phyloP scores from a whole-genome alignment of 495 filamentous ascomycete genomes.

The Neurospora terricola region DNA sequence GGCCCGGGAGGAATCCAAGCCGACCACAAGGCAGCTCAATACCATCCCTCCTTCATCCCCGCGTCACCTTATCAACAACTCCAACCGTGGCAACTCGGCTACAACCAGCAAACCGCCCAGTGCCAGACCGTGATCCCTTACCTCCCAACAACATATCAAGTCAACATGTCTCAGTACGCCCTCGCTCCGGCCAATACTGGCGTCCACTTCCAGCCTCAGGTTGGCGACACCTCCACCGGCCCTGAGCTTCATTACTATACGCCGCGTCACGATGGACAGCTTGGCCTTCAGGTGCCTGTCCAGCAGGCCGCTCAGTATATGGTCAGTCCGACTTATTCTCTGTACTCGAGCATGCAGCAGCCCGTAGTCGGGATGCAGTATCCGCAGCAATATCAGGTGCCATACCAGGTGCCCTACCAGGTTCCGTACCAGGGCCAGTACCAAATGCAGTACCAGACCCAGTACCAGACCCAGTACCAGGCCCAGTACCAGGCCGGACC shows the following conservation, averaged over 20 bases:
- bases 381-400: not conserved
- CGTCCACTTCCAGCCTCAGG: conserved; percentile 37
- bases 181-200: conserved; percentile 8
- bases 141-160: not conserved
- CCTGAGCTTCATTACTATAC: conserved; percentile 34
- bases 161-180: not conserved
- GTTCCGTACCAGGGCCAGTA: not conserved
- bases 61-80: not conserved
- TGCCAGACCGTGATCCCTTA: conserved; percentile 4
- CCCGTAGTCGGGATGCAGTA: not conserved
- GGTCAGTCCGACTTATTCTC: not conserved
- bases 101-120: not conserved
- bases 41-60: not conserved
- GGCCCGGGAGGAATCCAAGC: not conserved
- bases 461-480: not conserved
- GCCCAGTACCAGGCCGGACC: not conserved
- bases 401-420: not conserved
- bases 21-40: not conserved
- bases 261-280: conserved; percentile 28
- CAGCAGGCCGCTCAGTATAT: conserved; percentile 3
- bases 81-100: not conserved
- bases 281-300: not conserved
- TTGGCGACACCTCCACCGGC: conserved; percentile 34
- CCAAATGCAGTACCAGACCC: not conserved
- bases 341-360: not conserved